These are phyloP conservation scores for Hypoxylon sp. DNA, from an alignment of 2,329 filamentous ascomycete genomes.

Conservation along the genomic window DNA sequence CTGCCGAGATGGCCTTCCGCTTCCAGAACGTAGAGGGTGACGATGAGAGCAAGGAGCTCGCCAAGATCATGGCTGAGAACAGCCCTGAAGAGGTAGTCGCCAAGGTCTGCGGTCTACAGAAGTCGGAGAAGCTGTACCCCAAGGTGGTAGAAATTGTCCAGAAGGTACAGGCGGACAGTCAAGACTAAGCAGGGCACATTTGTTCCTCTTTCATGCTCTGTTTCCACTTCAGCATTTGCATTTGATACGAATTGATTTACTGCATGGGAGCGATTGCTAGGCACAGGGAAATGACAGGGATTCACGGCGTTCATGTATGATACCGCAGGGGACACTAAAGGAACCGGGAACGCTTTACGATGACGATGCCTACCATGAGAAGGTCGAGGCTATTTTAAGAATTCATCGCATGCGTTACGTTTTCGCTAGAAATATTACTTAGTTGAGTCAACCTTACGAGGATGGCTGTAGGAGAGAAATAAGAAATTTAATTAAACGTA, in stretches of 20 bases:
- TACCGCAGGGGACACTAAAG: constrained; percentile 38
- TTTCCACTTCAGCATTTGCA: constrained; percentile 31
- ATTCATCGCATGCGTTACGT: constrained; percentile 25
- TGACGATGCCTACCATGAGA: constrained; percentile 12
- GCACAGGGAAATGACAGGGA: constrained; percentile 33
- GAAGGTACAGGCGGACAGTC: constrained; percentile 77
- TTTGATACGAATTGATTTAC: constrained; percentile 42
- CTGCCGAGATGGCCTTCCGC: constrained; percentile 89
- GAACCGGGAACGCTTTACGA: constrained; percentile 28
- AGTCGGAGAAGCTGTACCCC: constrained; percentile 78
- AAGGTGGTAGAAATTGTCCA: constrained; percentile 80
- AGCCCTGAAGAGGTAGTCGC: constrained; percentile 77
- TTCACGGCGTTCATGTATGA: constrained; percentile 43
- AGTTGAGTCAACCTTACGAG: constrained; percentile 11
- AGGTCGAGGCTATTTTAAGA: constrained; percentile 8
- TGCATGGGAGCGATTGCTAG: constrained; percentile 41
- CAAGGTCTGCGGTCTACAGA: constrained; percentile 83
- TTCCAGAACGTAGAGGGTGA: constrained; percentile 96
- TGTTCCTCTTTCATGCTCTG: constrained; percentile 8
- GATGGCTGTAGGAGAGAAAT: too few relatives aligned
- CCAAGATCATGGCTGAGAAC: constrained; percentile 81
- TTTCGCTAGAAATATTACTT: too few relatives aligned
- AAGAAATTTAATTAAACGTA: too few relatives aligned
- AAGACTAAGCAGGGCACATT: constrained; percentile 52
- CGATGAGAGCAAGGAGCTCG: constrained; percentile 86